Evolutionary conservation across 805 yeast species (phyloP), one percentile per base, ranked within the genome.

Genomic region (Yamadazyma olivae): DNA sequence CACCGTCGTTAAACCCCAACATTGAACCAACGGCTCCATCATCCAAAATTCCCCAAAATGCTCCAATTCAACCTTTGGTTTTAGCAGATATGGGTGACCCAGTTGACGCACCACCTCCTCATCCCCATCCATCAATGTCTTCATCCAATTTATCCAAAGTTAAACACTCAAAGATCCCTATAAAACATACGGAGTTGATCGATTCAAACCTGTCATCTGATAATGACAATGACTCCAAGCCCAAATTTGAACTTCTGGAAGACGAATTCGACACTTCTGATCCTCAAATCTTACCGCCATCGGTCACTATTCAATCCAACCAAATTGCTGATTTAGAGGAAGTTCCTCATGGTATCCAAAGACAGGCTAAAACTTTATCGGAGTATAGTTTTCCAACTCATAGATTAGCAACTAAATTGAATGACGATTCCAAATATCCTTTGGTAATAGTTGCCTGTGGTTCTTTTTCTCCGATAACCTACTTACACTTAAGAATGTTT

Each of bases 391-490:
- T 93, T 59, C 99, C 99, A 2, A 76, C 83, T 1, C 98, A 93
- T 62, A 68, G 98, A 41, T 68, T 91, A 35, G 82, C 86, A 20
- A 77, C 79, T 17, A 72, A 73, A 36, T 60, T 90, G 51, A 63
- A 75, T 39, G 93, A 88, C 51, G 78, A 83, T 38, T 68, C 81
- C 43, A 91, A 91, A 61, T 73, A 79, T 47, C 99, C 99, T 1
- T 70, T 93, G 46, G 97, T 93, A 9, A 76, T 93, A 35, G 98
- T 93, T 18, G 97, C 98, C 1, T 93, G 99, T 63, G 99, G 99
- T 6, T 88, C 96, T 2, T 93, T 91, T 54, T 85, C 95, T 2
- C 99, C 99, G 22, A 81, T 93, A 36, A 93, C 99, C 0, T 93
- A 93, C 60, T 68, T 93, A 38, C 99, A 93, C 61, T 67, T 93